Base-by-base conservation (phyloP, 352 stramenopile genomes). In the Phytophthora vignae region DNA sequence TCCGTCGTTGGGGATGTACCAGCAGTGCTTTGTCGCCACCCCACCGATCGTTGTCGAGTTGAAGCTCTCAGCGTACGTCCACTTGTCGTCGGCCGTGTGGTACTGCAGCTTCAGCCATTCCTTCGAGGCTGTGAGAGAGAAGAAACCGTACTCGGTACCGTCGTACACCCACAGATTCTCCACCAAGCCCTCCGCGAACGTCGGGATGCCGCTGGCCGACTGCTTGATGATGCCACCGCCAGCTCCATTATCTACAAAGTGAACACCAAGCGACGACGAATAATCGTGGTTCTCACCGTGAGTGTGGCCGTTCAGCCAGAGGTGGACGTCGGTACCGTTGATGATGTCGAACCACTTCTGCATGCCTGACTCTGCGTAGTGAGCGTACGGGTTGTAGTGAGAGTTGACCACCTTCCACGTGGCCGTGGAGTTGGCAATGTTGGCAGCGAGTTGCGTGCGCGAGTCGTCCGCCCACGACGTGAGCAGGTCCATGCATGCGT, bases 191-290 rank as follows among this genome's bases (percentile, higher is more conserved):
- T 75, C 60, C 2, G 81, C 83, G 70, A 88, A 85, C n/a, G 64
- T 74, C 3, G 84, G 80, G 55, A 92, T 90, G 27, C 83, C 84
- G 46, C 82, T 88, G 8, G 84, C 76, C 54, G 86, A 90, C 49
- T 88, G 77, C 58, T 82, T 90, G 65, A 90, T 77, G 55, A 92
- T 92, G 67, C 85, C 85, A 4, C 85, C 85, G 36, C 85, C 85
- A 12, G 83, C 85, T 11, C 85, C 85, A 27, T 93, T 93, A 58
- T 91, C 85, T 9, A 93, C 74, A 42, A 93, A 93, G 60, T 93
- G 85, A 8, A 84, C 85, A 17, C 74, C 74, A 27, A 90, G 71
- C 8, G 68, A 75, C 33, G 76, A 77, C 38, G 74, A 76, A 50
- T 85, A 80, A 54, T 91, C 84, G 74, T 90, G 82, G 72, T 90